Evolutionary conservation across 805 yeast genomes (phyloP).

Genomic region (Candida endomychidarum): DNA sequence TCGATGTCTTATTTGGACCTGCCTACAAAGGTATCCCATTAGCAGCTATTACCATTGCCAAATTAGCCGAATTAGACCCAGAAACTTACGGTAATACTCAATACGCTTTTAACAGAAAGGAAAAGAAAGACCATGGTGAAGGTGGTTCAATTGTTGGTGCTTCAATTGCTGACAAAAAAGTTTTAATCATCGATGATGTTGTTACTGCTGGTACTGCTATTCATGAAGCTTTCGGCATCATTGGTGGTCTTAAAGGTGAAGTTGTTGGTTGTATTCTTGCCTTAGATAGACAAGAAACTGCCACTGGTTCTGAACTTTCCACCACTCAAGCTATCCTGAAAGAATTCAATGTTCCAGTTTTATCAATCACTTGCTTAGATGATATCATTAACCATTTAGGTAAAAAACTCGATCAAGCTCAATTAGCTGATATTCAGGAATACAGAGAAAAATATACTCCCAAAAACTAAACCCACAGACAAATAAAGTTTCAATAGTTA

Average conservation of each 20-base stretch:
- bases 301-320: slow-evolving; percentile 60
- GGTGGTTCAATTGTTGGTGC: slow-evolving; percentile 95
- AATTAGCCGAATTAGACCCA: slow-evolving; percentile 88
- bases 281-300: slow-evolving; percentile 92
- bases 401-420: slow-evolving; percentile 55
- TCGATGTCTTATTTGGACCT: slow-evolving; percentile 93
- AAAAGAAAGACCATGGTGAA: slow-evolving; percentile 96
- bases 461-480: no score
- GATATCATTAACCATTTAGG: slow-evolving; percentile 69
- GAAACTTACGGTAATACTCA: slow-evolving; percentile 69
- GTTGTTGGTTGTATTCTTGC: slow-evolving; percentile 88
- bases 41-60: slow-evolving; percentile 90
- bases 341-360: slow-evolving; percentile 76
- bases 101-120: slow-evolving; percentile 95
- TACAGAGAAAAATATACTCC: slow-evolving; percentile 57
- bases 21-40: slow-evolving; percentile 97
- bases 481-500: no score
- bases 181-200: slow-evolving; percentile 91
- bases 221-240: slow-evolving; percentile 86
- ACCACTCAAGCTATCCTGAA: slow-evolving; percentile 81
- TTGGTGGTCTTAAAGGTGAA: slow-evolving; percentile 63
- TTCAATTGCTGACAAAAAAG: slow-evolving; percentile 63
- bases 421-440: slow-evolving; percentile 55
- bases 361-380: slow-evolving; percentile 71
- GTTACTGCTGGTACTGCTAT: slow-evolving; percentile 99